phyloP scores from a whole-genome alignment of 306 rosid genomes.

The Morella rubra region DNA sequence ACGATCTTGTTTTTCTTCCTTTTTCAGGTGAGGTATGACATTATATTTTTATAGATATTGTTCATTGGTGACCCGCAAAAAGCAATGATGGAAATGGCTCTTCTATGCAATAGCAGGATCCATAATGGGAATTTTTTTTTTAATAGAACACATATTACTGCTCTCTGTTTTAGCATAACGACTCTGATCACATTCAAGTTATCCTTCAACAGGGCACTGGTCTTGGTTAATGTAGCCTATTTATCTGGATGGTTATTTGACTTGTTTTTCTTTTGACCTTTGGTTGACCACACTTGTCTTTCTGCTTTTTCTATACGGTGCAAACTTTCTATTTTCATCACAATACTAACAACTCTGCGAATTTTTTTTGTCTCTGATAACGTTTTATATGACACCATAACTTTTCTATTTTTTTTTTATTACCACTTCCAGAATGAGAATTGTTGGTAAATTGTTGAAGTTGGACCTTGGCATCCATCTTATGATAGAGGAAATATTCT shows the following conservation, averaged over 20 bases:
- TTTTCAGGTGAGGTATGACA: background rate
- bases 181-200: background rate
- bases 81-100: background rate
- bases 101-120: background rate
- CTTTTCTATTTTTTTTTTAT: no score
- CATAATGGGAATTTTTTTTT: background rate
- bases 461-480: background rate
- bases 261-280: no score
- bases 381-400: no score
- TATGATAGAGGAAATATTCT: background rate
- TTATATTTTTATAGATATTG: background rate
- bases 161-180: background rate
- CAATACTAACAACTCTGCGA: background rate
- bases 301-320: background rate
- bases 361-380: background rate
- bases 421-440: background rate
- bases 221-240: background rate
- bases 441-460: background rate
- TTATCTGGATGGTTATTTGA: background rate
- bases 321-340: background rate
- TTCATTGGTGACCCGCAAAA: background rate
- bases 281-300: no score
- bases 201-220: background rate
- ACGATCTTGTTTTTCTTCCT: constrained; percentile 24
- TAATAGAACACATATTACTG: background rate